phyloP scores from a whole-genome alignment of 169 alveolate genomes.

The Plasmodium sp. region DNA sequence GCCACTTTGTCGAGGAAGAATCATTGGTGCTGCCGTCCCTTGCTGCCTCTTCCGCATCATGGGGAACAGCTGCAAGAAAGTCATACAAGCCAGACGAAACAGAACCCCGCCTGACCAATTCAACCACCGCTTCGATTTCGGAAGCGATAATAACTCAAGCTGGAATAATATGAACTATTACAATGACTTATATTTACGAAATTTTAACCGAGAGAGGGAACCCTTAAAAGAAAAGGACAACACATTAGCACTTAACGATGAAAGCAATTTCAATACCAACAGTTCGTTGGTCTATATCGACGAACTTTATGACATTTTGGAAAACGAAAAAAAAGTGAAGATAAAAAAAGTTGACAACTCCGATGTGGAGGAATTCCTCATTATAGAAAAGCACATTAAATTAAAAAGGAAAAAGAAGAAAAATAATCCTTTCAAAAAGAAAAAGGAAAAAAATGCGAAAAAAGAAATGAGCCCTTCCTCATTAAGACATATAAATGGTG shows the following conservation, averaged over 20 bases:
- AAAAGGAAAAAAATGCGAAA: not conserved
- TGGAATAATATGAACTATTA: not conserved
- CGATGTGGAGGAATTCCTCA: constrained; percentile 46
- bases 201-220: not conserved
- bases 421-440: not conserved
- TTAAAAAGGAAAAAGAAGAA: constrained; percentile 17
- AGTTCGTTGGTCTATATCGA: constrained; percentile 18
- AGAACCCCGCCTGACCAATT: not conserved
- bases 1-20: not conserved
- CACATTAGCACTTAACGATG: not conserved
- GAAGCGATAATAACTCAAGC: not conserved
- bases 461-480: not conserved
- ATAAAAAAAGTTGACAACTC: constrained; percentile 57
- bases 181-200: constrained; percentile 20
- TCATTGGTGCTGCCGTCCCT: not conserved
- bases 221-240: not conserved
- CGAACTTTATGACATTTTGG: constrained; percentile 38
- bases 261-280: not conserved
- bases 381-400: constrained; percentile 36
- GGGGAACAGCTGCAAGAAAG: constrained; percentile 68
- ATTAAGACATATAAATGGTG: not conserved
- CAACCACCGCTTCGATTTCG: constrained; percentile 13
- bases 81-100: not conserved
- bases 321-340: constrained; percentile 31
- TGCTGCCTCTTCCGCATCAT: not conserved